These are phyloP conservation scores for Xylogone sp. DNA, from an alignment of 2,329 filamentous ascomycete genomes.

Conservation along the genomic window DNA sequence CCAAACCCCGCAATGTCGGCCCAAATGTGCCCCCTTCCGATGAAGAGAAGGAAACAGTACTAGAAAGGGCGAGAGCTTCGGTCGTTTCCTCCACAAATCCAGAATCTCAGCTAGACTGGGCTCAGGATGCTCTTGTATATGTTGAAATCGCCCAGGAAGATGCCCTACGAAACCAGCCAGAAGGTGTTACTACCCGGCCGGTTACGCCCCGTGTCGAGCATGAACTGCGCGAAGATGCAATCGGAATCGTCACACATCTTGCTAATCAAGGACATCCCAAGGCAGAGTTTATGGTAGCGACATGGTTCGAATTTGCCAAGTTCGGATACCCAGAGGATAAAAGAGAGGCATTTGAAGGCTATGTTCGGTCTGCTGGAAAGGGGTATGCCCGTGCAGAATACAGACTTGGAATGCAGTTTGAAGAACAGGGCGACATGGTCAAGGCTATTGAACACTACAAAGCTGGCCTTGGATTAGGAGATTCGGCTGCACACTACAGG, in stretches of 20 bases:
- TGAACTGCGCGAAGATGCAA: conserved; percentile 79
- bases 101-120: conserved; percentile 95
- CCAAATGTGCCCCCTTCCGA: conserved; percentile 91
- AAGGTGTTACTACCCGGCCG: conserved; percentile 51
- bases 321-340: conserved; percentile 89
- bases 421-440: conserved; percentile 86
- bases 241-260: conserved; percentile 88
- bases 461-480: conserved; percentile 70
- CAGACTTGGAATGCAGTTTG: conserved; percentile 96
- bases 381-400: conserved; percentile 90
- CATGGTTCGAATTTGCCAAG: conserved; percentile 98
- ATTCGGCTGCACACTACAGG: conserved; percentile 83
- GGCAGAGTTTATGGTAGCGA: conserved; percentile 88
- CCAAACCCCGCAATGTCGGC: conserved; percentile 71
- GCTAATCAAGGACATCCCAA: conserved; percentile 90
- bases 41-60: conserved; percentile 85
- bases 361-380: conserved; percentile 78
- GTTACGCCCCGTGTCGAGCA: conserved; percentile 85
- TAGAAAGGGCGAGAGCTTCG: conserved; percentile 78
- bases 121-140: conserved; percentile 85
- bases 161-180: conserved; percentile 39
- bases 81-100: conserved; percentile 93
- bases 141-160: conserved; percentile 81
- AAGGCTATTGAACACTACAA: conserved; percentile 93
- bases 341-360: conserved; percentile 87